Conservation (phyloP, 768 basidiomycete genomes). For the Termitomyces eurrhizus region DNA sequence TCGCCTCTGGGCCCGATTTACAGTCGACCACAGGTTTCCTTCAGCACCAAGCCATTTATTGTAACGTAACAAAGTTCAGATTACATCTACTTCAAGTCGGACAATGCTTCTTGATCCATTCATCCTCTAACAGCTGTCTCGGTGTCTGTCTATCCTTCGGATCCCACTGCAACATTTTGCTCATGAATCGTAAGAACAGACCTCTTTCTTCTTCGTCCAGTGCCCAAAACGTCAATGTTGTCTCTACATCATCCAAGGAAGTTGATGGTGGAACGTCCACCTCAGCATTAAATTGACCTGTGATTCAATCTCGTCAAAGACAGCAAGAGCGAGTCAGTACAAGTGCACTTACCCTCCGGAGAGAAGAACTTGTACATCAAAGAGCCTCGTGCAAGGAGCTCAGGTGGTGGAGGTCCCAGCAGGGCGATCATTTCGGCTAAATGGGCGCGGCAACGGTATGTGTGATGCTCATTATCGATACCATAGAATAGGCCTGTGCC, state of each 20-base stretch:
- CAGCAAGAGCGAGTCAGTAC: background rate
- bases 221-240: background rate
- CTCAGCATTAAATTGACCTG: background rate
- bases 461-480: background rate
- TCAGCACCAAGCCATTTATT: background rate
- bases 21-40: background rate
- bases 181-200: constrained; percentile 4
- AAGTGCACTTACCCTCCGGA: background rate
- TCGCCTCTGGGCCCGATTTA: background rate
- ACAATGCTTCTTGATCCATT: constrained; percentile 1
- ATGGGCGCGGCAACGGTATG: background rate
- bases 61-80: background rate
- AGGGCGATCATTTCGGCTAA: constrained; percentile 7
- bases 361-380: background rate
- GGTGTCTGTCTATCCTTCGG: constrained; percentile 4
- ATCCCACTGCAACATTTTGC: constrained; percentile 11
- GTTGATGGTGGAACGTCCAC: background rate
- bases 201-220: constrained; percentile 3
- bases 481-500: background rate
- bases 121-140: constrained; percentile 1
- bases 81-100: background rate
- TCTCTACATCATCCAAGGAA: background rate
- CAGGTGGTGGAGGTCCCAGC: constrained; percentile 3
- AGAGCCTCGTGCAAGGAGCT: background rate
- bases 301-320: background rate